Conservation (phyloP, 768 basidiomycete genomes). For the Tylopilus intermedius region DNA sequence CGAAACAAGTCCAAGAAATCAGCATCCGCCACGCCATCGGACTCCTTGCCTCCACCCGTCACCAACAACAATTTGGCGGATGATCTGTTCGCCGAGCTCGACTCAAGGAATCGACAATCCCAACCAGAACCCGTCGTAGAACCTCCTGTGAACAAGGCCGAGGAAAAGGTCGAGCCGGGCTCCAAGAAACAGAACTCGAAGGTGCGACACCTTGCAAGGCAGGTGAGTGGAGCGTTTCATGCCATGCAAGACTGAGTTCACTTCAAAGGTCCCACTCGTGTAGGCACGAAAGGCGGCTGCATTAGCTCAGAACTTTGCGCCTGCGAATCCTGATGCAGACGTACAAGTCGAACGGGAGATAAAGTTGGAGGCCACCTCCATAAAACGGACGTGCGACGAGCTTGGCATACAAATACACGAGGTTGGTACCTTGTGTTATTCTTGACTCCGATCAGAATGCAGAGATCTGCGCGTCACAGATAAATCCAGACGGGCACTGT, state of each 20-base stretch:
- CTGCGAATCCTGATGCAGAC: slow-evolving; percentile 54
- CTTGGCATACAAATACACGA: slow-evolving; percentile 63
- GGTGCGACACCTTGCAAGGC: slow-evolving; percentile 62
- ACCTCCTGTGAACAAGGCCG: slow-evolving; percentile 27
- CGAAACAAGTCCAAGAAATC: slow-evolving; percentile 53
- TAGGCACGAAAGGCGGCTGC: slow-evolving; percentile 73
- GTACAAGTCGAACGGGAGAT: slow-evolving; percentile 60
- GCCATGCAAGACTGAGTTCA: not conserved
- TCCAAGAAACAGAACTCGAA: slow-evolving; percentile 53
- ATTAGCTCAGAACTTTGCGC: slow-evolving; percentile 47
- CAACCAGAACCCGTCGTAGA: slow-evolving; percentile 47
- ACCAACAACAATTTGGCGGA: slow-evolving; percentile 60
- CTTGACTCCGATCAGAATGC: not conserved
- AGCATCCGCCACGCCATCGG: slow-evolving; percentile 24
- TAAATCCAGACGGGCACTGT: slow-evolving; percentile 94
- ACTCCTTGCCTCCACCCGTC: slow-evolving; percentile 22
- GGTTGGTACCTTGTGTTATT: slow-evolving; percentile 34
- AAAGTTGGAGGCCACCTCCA: slow-evolving; percentile 61
- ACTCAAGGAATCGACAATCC: slow-evolving; percentile 50
- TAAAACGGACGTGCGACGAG: slow-evolving; percentile 59
- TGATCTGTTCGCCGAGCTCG: slow-evolving; percentile 73
- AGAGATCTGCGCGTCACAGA: slow-evolving; percentile 41
- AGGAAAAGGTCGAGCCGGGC: slow-evolving; percentile 13
- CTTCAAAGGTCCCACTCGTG: not conserved
- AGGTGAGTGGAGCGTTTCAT: slow-evolving; percentile 42